Evolutionary conservation across 352 stramenopile species (phyloP).

Genomic region (Elongisporangium undulatum): DNA sequence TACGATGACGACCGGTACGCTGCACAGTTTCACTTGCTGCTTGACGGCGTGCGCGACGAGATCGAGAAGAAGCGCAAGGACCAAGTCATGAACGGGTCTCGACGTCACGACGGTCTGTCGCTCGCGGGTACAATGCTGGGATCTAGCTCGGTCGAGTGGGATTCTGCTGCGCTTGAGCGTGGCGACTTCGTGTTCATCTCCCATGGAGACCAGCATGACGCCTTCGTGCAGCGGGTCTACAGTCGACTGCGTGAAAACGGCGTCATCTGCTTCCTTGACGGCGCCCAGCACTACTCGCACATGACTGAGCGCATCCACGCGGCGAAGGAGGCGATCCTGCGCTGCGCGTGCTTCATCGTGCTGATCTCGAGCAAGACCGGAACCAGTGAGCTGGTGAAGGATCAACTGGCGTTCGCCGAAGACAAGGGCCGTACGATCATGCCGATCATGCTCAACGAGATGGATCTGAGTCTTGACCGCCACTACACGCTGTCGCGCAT

Average conservation of each 20-base stretch:
- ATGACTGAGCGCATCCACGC: slow-evolving; percentile 63
- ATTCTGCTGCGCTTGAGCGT: slow-evolving; percentile 21
- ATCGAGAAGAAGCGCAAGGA: slow-evolving; percentile 65
- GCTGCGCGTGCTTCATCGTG: slow-evolving; percentile 69
- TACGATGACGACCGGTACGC: slow-evolving; percentile 60
- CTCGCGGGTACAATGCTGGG: slow-evolving; percentile 24
- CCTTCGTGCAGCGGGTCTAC: slow-evolving; percentile 57
- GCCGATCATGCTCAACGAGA: slow-evolving; percentile 71
- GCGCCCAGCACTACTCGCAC: slow-evolving; percentile 33
- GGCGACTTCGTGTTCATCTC: slow-evolving; percentile 63
- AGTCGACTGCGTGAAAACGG: slow-evolving; percentile 49
- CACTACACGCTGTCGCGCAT: slow-evolving; percentile 72
- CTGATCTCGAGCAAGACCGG: slow-evolving; percentile 63
- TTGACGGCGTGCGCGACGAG: slow-evolving; percentile 73
- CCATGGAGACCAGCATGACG: slow-evolving; percentile 64
- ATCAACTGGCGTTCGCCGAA: slow-evolving; percentile 79
- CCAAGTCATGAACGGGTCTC: slow-evolving; percentile 29
- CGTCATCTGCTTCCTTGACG: slow-evolving; percentile 52
- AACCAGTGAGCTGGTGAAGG: slow-evolving; percentile 69
- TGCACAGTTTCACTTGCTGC: slow-evolving; percentile 52
- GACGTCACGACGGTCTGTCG: slow-evolving; percentile 18
- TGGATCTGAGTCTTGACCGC: slow-evolving; percentile 69
- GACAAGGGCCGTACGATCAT: slow-evolving; percentile 71
- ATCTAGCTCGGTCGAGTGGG: slow-evolving; percentile 32
- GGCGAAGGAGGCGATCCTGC: slow-evolving; percentile 74